phyloP scores from a whole-genome alignment of 2,329 filamentous ascomycete species.

The Spiromastix sp. region DNA sequence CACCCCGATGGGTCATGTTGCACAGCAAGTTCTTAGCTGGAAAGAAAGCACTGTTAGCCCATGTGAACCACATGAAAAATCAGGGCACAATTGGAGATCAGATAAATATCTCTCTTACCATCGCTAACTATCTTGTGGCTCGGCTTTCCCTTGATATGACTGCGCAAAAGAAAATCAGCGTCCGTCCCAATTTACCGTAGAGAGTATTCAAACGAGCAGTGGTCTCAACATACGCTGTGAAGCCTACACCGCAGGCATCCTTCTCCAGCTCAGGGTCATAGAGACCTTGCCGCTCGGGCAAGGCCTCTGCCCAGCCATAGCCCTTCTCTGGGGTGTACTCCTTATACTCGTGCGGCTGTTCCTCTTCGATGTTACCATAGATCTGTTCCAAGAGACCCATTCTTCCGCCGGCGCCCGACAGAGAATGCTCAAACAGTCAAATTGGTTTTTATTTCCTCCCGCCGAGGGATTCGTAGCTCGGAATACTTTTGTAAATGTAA shows the following conservation, averaged over 20 bases:
- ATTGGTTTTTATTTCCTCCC: no score
- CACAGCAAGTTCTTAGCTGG: slow-evolving; percentile 84
- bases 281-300: slow-evolving; percentile 96
- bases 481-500: no score
- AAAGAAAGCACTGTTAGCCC: slow-evolving; percentile 22
- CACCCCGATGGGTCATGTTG: slow-evolving; percentile 99
- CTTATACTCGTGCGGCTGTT: slow-evolving; percentile 37
- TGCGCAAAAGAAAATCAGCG: slow-evolving; percentile 28
- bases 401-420: slow-evolving; percentile 36
- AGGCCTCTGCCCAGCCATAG: slow-evolving; percentile 90
- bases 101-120: slow-evolving; percentile 49
- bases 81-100: no score
- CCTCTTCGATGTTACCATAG: slow-evolving; percentile 36
- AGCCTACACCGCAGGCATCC: slow-evolving; percentile 98
- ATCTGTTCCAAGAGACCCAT: slow-evolving; percentile 42
- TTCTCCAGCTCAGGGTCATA: slow-evolving; percentile 96
- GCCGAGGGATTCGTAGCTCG: no score
- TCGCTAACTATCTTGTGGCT: slow-evolving; percentile 99
- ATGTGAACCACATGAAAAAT: neutral
- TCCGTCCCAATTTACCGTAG: neutral
- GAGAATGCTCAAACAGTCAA: slow-evolving; percentile 23
- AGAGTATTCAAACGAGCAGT: neutral
- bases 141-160: slow-evolving; percentile 92
- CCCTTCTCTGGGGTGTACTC: slow-evolving; percentile 47
- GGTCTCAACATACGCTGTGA: slow-evolving; percentile 66